Base-by-base conservation (phyloP, 345 rosid species). In the Physaria fendleri region DNA sequence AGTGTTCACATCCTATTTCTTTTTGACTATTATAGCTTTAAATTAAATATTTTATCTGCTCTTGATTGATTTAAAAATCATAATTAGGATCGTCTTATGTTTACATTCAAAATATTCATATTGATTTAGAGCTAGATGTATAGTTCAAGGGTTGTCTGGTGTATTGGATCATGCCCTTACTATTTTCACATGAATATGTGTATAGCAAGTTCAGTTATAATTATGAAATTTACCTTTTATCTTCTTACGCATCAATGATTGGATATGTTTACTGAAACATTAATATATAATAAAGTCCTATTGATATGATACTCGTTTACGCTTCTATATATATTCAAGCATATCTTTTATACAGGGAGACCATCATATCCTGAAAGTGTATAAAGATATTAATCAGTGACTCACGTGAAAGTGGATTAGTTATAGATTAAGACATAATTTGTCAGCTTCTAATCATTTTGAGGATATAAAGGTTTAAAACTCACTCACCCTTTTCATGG, bases 201-300 rank as follows among this genome's bases (percentile, higher is more conserved):
- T 44, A 32, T 29, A 57, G 41, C 21, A 38, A 38, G 35, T 21
- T 39, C 27, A 58, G 2, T 40, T 49, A 42, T 59, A 33, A 16
- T 22, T 44, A 45, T 64, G 33, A 46, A 5, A 32, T 13, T 16
- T 54, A 51, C 30, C 22, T 55, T 65, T 54, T 65, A 2, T 42
- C 40, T 53, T 64, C 61, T 41, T 68, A 59, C 66, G 72, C 60
- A 59, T 59, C 30, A 50, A 50, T 68, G 60, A 59, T 43, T 51
- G 66, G 40, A 42, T 67, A 11, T 41, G 13, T 30, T 17, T 39
- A 22, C n/a, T n/a, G n/a, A n/a, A n/a, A n/a, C n/a, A n/a, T n/a
- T n/a, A n/a, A n/a, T n/a, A n/a, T n/a, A n/a, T n/a, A 22, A n/a
- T 3, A 0, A 43, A 42, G 45, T 22, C 53, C 2, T 24, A 25